A percentile compares a stretch with the other conserved stretches of the same genome.
These are phyloP conservation scores for Pilaira anomala DNA, from an alignment of 192 early-diverging fungal genomes.

Conservation along the genomic window DNA sequence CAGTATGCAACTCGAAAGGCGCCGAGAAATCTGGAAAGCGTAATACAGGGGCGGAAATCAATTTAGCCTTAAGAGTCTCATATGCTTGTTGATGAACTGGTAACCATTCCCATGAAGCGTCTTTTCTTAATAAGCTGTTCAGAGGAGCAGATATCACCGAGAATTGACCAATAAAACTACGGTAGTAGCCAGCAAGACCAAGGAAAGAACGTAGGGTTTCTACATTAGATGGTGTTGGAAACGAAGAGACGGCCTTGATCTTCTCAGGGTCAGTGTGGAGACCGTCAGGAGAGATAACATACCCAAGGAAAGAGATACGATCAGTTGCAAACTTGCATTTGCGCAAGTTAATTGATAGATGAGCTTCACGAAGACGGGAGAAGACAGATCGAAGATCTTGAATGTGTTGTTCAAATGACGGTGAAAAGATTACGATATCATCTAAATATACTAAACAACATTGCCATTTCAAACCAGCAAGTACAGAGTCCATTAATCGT, in stretches of 20 bases:
- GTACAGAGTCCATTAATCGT: conserved; percentile 36
- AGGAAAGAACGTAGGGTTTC: conserved; percentile 18
- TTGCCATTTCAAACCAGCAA: conserved; percentile 25
- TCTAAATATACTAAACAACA: conserved; percentile 42
- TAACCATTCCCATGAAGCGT: neutral
- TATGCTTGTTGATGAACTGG: neutral
- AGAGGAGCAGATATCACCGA: conserved; percentile 16
- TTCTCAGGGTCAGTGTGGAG: conserved; percentile 16
- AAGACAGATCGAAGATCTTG: conserved; percentile 18
- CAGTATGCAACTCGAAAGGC: conserved; percentile 17
- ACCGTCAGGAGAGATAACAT: conserved; percentile 15
- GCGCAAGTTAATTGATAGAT: neutral
- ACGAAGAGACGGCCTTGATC: neutral
- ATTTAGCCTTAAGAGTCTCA: neutral
- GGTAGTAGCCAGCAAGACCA: conserved; percentile 21
- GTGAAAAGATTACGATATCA: conserved; percentile 40
- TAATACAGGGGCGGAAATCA: neutral
- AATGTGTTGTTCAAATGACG: conserved; percentile 34
- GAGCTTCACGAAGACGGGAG: neutral
- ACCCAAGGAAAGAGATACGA: too few species aligned
- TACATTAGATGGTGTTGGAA: neutral
- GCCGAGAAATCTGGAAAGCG: neutral
- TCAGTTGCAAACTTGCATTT: conserved; percentile 22
- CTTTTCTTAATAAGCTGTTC: conserved; percentile 10
- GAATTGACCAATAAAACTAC: conserved; percentile 14